Base-by-base conservation (phyloP, 495 filamentous ascomycete species). In the Podospora tetraspora region DNA sequence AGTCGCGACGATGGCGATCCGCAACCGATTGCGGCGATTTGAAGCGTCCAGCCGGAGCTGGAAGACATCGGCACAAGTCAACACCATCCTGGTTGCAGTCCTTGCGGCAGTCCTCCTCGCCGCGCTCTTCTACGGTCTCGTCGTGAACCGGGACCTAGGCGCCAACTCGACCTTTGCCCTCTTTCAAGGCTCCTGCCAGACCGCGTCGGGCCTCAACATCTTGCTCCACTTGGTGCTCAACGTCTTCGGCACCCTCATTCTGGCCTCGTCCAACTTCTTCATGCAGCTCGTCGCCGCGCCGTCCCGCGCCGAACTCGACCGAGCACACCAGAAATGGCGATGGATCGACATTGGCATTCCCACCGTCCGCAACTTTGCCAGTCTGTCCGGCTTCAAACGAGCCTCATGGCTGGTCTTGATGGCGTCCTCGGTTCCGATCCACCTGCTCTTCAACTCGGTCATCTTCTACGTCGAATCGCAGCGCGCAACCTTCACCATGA, bases 221-320 rank as follows among this genome's bases (percentile, higher is more conserved):
- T 22, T 30, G 21, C 23, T 64, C 57, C 67, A 69, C 11, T 32
- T 69, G 16, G 30, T 61, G 21, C 37, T 69, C 61, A 69, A 69
- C 67, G 11, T 64, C 7, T 32, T 69, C 61, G 32, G 37, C 22
- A 30, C 67, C 16, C 23, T 62, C 12, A n/a, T 64, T 11, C 16
- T 69, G 1, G 61, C 67, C 6, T 59, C 56, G 10, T 64, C 61
- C 61, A 69, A 64, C 62, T 69, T 64, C 56, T 69, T 64, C 29
- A 69, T 69, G 67, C 67, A 69, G 67, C 30, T 59, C 12, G 24
- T 69, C n/a, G 52, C 25, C 30, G 67, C 61, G 24, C 67, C 67
- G 8, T 59, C 67, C 7, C 61, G 67, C 6, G 23, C 3, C 52
- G 62, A 64, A 9, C 23, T 69, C 22, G 62, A 69, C 29, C 27